Evolutionary conservation across 192 early-diverging fungal genomes (phyloP).

Genomic region (Entomortierella parvispora): DNA sequence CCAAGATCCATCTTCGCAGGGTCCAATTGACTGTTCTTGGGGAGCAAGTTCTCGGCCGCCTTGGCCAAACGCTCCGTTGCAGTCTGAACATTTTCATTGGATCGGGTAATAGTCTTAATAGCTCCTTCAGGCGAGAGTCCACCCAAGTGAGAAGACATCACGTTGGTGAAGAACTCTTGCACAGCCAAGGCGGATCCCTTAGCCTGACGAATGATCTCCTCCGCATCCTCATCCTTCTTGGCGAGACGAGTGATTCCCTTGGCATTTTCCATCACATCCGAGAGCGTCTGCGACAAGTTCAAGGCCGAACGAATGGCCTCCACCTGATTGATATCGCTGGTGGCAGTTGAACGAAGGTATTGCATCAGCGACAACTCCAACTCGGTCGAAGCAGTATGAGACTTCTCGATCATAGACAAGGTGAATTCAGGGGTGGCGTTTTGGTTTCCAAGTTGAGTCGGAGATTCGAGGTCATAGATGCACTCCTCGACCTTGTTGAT

Average conservation of each 20-base stretch:
- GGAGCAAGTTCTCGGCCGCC: conserved; percentile 80
- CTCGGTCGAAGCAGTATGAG: conserved; percentile 71
- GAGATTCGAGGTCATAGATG: conserved; percentile 85
- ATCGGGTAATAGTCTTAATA: conserved; percentile 78
- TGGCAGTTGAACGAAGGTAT: conserved; percentile 47
- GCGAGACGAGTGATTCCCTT: conserved; percentile 91
- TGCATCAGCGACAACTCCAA: conserved; percentile 56
- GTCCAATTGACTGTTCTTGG: conserved; percentile 61
- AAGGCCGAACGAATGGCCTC: conserved; percentile 85
- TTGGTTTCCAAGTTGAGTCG: conserved; percentile 85
- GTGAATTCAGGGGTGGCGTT: conserved; percentile 92
- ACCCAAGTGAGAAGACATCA: conserved; percentile 81
- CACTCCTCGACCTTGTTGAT: conserved; percentile 90
- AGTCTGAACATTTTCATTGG: conserved; percentile 81
- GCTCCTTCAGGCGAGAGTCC: conserved; percentile 69
- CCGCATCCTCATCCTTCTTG: conserved; percentile 79
- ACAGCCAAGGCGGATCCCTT: conserved; percentile 70
- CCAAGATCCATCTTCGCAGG: conserved; percentile 78
- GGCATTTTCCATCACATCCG: conserved; percentile 85
- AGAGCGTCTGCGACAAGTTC: conserved; percentile 81
- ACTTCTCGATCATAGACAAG: conserved; percentile 91
- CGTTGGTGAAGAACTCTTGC: conserved; percentile 88
- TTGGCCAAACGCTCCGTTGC: conserved; percentile 77
- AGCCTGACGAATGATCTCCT: conserved; percentile 78
- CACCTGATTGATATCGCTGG: conserved; percentile 73